phyloP scores from a whole-genome alignment of 176 grass and related monocot genomes.

The Hordeum marinum region DNA sequence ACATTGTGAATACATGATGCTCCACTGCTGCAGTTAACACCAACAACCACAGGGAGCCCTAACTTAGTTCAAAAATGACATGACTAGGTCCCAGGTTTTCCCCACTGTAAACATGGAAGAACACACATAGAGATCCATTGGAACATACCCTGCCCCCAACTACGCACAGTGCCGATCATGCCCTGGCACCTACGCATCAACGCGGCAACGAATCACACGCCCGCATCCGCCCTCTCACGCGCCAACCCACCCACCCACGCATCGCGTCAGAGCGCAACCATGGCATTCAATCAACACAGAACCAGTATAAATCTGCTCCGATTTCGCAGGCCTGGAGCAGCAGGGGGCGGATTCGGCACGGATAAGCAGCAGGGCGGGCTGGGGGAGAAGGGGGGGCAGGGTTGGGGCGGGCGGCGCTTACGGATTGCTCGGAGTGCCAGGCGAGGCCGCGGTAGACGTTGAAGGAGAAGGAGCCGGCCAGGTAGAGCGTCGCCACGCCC shows the following conservation, averaged over 20 bases:
- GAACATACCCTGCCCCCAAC: neutral
- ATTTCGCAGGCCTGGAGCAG: neutral
- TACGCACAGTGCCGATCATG: neutral
- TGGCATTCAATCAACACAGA: neutral
- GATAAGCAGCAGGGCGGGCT: too few species aligned
- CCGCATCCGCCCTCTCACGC: neutral
- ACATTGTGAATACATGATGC: neutral
- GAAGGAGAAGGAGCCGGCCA: slow-evolving; percentile 75
- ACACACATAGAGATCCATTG: neutral
- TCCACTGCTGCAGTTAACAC: neutral
- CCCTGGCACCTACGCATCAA: neutral
- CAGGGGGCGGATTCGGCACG: neutral
- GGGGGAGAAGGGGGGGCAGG: neutral
- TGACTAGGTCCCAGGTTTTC: too few species aligned
- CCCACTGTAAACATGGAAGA: neutral
- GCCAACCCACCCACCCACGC: neutral
- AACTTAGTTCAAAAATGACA: neutral
- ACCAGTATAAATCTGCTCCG: neutral
- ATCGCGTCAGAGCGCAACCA: neutral
- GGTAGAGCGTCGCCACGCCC: slow-evolving; percentile 73
- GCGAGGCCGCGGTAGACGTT: slow-evolving; percentile 89
- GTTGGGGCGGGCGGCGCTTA: slow-evolving; percentile 1
- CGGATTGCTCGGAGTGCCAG: slow-evolving; percentile 86
- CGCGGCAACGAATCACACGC: neutral
- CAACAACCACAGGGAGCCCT: neutral